A percentile compares a stretch with the other conserved stretches of the same genome.
Conservation (phyloP, 2,329 filamentous ascomycete species). For the Trichophyton verrucosum region DNA sequence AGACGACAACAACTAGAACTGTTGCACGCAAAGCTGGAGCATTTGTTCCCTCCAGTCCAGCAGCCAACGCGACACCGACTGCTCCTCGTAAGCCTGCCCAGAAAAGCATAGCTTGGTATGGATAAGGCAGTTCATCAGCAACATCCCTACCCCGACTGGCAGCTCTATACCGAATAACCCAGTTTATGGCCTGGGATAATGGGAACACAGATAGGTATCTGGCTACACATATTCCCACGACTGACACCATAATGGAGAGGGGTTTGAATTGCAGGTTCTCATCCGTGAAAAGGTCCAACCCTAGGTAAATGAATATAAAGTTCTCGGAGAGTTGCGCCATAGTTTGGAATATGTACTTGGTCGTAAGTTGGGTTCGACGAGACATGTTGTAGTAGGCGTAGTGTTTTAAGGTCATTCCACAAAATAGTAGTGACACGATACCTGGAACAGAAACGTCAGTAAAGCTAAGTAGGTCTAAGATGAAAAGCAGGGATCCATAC, state of each 20-base stretch:
- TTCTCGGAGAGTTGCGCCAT: constrained; percentile 93
- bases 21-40: constrained; percentile 77
- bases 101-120: constrained; percentile 99
- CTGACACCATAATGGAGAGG: constrained; percentile 84
- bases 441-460: constrained; percentile 40
- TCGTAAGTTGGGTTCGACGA: constrained; percentile 87
- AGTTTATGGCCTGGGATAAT: constrained; percentile 78
- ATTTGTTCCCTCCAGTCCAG: constrained; percentile 71
- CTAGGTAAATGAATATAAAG: constrained; percentile 98
- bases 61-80: constrained; percentile 87
- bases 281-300: constrained; percentile 87
- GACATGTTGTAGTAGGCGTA: constrained; percentile 99
- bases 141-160: constrained; percentile 61
- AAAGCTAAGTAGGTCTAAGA: neutral
- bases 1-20: constrained; percentile 90
- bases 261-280: constrained; percentile 80
- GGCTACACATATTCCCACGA: constrained; percentile 81
- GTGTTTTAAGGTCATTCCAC: constrained; percentile 94
- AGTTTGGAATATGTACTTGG: constrained; percentile 93
- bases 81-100: constrained; percentile 94
- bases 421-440: constrained; percentile 92
- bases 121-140: constrained; percentile 79
- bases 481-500: constrained; percentile 40
- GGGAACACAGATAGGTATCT: constrained; percentile 93
- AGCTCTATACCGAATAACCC: constrained; percentile 78